These are phyloP conservation scores for Russula compacta DNA, from an alignment of 768 basidiomycete species.

Conservation along the genomic window DNA sequence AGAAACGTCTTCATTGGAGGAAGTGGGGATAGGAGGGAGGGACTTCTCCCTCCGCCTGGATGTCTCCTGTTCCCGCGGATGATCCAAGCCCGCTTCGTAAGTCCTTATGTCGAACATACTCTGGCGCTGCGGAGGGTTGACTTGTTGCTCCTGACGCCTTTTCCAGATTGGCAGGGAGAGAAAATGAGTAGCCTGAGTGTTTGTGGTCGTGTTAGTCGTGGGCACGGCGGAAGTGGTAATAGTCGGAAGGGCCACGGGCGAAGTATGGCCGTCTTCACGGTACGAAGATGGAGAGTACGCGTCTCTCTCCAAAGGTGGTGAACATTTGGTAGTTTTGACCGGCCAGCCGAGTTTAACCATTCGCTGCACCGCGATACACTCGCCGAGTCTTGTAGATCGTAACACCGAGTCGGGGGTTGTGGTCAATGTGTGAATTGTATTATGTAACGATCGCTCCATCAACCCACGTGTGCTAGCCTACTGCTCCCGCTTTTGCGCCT, in stretches of 20 bases:
- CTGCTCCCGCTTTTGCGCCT: constrained; percentile 27
- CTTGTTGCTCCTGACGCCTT: constrained; percentile 36
- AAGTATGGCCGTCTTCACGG: constrained; percentile 5
- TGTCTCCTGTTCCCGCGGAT: background rate
- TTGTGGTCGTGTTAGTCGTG: constrained; percentile 39
- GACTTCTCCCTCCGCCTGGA: constrained; percentile 23
- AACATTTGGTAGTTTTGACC: constrained; percentile 4
- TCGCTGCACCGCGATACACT: background rate
- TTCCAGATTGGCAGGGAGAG: constrained; percentile 61
- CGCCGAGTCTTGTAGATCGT: background rate
- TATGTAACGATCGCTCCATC: background rate
- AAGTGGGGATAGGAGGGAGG: constrained; percentile 28
- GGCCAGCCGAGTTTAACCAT: constrained; percentile 18
- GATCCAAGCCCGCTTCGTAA: constrained; percentile 23
- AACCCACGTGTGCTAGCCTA: background rate
- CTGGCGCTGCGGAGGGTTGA: constrained; percentile 25
- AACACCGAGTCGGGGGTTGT: background rate
- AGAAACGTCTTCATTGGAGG: constrained; percentile 16
- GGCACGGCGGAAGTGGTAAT: constrained; percentile 1
- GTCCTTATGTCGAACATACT: constrained; percentile 23
- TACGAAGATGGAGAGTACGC: background rate
- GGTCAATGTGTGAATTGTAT: background rate
- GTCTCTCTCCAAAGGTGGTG: constrained; percentile 1
- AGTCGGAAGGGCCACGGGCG: constrained; percentile 1
- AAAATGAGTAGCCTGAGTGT: constrained; percentile 38